Conservation (phyloP, 1,284 basidiomycete genomes). For the Fistulinella cinereoalba region DNA sequence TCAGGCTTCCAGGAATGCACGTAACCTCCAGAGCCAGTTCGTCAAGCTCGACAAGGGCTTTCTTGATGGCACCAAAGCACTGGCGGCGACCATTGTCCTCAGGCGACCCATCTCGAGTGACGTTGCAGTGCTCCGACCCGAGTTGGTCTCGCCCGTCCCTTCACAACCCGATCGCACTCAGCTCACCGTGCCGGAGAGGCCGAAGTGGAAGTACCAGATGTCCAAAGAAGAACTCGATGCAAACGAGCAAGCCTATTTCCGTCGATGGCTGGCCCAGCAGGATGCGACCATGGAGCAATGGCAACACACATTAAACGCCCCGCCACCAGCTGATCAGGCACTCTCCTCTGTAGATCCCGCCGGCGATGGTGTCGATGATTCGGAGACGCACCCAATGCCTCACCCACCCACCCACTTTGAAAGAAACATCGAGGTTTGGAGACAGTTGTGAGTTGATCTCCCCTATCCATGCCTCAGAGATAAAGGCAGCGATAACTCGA, state of each 20-base stretch:
- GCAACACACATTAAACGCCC: constrained; percentile 35
- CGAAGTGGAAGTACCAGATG: constrained; percentile 83
- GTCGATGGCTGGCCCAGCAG: constrained; percentile 68
- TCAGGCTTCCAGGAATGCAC: too few relatives aligned
- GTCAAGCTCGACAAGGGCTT: constrained; percentile 61
- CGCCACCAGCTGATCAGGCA: constrained; percentile 6
- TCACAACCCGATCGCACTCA: constrained; percentile 35
- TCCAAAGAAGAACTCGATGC: constrained; percentile 82
- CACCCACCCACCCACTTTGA: constrained; percentile 78
- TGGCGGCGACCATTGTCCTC: constrained; percentile 57
- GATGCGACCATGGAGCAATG: constrained; percentile 57
- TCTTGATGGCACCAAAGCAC: constrained; percentile 56
- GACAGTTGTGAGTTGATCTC: constrained; percentile 69
- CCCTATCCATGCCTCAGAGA: constrained; percentile 2
- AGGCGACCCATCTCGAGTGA: constrained; percentile 55
- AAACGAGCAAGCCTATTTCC: constrained; percentile 80
- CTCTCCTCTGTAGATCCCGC: neutral
- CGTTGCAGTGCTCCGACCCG: constrained; percentile 48
- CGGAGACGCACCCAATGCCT: constrained; percentile 42
- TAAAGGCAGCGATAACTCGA: constrained; percentile 5
- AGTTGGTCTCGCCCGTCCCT: neutral
- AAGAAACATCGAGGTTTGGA: constrained; percentile 88
- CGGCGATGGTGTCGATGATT: constrained; percentile 9
- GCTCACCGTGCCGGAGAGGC: constrained; percentile 56
- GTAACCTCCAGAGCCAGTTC: constrained; percentile 70